These are phyloP conservation scores for Daedaleopsis nitida DNA, from an alignment of 768 basidiomycete species.

Conservation along the genomic window DNA sequence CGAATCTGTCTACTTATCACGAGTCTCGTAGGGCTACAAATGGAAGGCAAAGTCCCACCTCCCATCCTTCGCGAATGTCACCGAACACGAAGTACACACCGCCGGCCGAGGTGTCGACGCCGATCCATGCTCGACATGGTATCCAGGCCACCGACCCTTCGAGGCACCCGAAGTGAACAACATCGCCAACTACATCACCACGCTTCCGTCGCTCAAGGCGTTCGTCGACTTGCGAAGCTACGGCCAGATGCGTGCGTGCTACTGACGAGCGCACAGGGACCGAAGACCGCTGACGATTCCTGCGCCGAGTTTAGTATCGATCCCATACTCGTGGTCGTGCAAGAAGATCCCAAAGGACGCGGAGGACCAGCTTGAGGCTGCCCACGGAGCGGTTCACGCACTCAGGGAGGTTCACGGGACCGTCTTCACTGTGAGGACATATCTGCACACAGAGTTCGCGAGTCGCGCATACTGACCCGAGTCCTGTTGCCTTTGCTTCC, in stretches of 20 bases:
- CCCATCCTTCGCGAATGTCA: constrained; percentile 17
- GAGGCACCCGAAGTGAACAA: constrained; percentile 77
- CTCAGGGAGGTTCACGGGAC: constrained; percentile 57
- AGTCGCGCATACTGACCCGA: not conserved
- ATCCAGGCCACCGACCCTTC: constrained; percentile 73
- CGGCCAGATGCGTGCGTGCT: constrained; percentile 76
- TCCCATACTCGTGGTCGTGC: constrained; percentile 77
- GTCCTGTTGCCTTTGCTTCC: not conserved
- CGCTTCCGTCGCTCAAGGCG: constrained; percentile 53
- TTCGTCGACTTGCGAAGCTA: constrained; percentile 82
- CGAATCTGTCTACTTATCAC: not conserved
- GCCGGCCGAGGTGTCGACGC: constrained; percentile 17
- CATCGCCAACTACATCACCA: constrained; percentile 66
- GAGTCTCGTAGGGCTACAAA: constrained; percentile 59
- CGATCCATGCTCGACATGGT: constrained; percentile 75
- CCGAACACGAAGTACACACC: constrained; percentile 5
- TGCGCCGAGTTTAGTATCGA: constrained; percentile 53
- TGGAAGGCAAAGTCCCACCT: constrained; percentile 50
- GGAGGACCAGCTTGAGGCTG: constrained; percentile 76
- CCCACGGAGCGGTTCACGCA: constrained; percentile 63
- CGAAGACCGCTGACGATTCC: not conserved
- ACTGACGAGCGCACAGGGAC: too few relatives aligned
- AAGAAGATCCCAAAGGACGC: constrained; percentile 62
- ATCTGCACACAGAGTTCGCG: not conserved
- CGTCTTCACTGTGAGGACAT: constrained; percentile 46